phyloP scores from a whole-genome alignment of 345 rosid genomes.

The Barbarea vulgaris region DNA sequence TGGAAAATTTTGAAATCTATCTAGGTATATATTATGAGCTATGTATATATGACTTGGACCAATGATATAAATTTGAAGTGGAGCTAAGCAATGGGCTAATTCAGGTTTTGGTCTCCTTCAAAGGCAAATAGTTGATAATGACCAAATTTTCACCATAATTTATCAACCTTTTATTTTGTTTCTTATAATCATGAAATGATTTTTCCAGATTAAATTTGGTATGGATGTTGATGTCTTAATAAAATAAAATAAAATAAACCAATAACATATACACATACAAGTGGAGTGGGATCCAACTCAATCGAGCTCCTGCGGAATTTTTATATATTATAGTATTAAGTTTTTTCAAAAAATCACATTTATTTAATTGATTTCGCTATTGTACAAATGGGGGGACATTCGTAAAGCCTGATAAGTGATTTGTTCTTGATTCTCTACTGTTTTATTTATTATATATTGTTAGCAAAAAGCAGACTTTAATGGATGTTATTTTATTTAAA shows the following conservation, averaged over 20 bases:
- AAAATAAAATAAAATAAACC: conserved; percentile 31
- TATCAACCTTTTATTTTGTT: conserved; percentile 7
- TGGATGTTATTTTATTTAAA: conserved; percentile 22
- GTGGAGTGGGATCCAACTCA: conserved; percentile 42
- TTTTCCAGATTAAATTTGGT: conserved; percentile 33
- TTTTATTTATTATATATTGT: conserved; percentile 19
- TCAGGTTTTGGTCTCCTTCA: conserved; percentile 35
- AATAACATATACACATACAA: conserved; percentile 7
- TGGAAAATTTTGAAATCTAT: conserved; percentile 1
- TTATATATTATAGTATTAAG: not conserved
- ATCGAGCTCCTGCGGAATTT: conserved; percentile 16
- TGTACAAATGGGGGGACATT: conserved; percentile 36
- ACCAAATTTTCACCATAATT: conserved; percentile 26
- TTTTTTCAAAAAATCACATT: not conserved
- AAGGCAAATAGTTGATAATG: conserved; percentile 22
- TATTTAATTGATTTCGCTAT: conserved; percentile 8
- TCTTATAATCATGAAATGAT: not conserved
- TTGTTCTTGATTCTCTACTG: conserved; percentile 30
- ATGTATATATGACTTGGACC: conserved; percentile 27
- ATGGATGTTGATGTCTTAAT: conserved; percentile 43
- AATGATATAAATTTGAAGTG: conserved; percentile 28
- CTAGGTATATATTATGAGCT: conserved; percentile 6
- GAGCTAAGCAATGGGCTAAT: conserved; percentile 18
- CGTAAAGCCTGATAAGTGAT: conserved; percentile 38
- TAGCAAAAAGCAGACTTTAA: conserved; percentile 24